Evolutionary conservation across 202 grass and related monocot species (phyloP).

Genomic region (Tripidium arundinaceum): DNA sequence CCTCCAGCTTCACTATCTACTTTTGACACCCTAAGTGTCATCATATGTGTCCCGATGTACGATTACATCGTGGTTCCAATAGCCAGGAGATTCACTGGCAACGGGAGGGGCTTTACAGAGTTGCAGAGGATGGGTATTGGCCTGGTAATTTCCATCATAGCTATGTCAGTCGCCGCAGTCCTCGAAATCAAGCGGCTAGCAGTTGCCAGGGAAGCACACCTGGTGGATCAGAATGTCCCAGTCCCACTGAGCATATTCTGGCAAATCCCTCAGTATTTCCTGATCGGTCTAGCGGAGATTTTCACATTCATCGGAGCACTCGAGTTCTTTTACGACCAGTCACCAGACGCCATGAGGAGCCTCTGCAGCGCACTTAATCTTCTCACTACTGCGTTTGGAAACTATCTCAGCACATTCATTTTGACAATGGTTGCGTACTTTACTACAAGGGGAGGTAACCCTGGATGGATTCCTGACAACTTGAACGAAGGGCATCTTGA

Average conservation of each 20-base stretch:
- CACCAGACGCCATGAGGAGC: conserved; percentile 84
- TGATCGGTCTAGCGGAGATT: conserved; percentile 68
- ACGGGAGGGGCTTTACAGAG: conserved; percentile 69
- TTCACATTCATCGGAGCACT: conserved; percentile 79
- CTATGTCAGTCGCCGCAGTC: conserved; percentile 64
- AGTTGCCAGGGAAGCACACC: conserved; percentile 43
- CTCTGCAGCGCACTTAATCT: conserved; percentile 77
- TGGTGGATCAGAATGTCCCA: conserved; percentile 62
- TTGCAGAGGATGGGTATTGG: conserved; percentile 91
- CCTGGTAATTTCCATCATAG: conserved; percentile 66
- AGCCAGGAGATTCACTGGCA: conserved; percentile 73
- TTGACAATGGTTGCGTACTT: conserved; percentile 69
- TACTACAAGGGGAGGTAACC: conserved; percentile 56
- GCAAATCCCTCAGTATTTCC: conserved; percentile 86
- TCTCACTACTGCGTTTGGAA: conserved; percentile 56
- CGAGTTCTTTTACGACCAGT: conserved; percentile 86
- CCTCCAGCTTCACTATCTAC: conserved; percentile 85
- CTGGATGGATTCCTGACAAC: conserved; percentile 90
- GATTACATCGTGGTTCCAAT: conserved; percentile 66
- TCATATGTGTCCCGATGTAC: conserved; percentile 75
- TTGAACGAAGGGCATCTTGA: conserved; percentile 76
- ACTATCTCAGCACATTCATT: conserved; percentile 79
- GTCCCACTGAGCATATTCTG: conserved; percentile 86
- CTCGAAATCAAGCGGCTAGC: conserved; percentile 68
- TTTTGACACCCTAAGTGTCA: conserved; percentile 78